These are phyloP conservation scores for Papiliotrema flavescens DNA, from an alignment of 1,284 basidiomycete species.

Conservation along the genomic window DNA sequence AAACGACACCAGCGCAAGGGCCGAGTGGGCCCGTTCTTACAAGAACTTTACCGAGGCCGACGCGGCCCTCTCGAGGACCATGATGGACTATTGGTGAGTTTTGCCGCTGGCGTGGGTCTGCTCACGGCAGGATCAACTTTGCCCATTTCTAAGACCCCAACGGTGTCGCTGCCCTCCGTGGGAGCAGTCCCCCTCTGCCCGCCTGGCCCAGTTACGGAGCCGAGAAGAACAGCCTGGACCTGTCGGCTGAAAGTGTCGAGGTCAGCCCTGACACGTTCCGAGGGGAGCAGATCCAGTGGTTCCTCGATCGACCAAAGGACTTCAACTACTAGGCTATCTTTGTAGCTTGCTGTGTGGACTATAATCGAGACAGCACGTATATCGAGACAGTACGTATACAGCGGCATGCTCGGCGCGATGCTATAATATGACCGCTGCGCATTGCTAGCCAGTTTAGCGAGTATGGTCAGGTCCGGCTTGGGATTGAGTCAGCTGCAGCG, in stretches of 20 bases:
- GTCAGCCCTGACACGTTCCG: constrained; percentile 40
- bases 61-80: constrained; percentile 17
- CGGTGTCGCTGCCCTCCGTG: background rate
- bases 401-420: too few species aligned
- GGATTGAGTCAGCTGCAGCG: too few species aligned
- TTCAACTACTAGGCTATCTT: constrained; percentile 29
- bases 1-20: background rate
- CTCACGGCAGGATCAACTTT: constrained; percentile 40
- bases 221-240: constrained; percentile 28
- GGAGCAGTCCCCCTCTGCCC: constrained; percentile 5
- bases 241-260: constrained; percentile 24
- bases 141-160: constrained; percentile 40
- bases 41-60: constrained; percentile 22
- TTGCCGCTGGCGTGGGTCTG: background rate
- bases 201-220: constrained; percentile 33
- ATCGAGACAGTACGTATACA: too few species aligned
- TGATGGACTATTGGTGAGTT: constrained; percentile 41
- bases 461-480: too few species aligned
- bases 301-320: constrained; percentile 20
- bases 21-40: background rate
- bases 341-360: too few species aligned
- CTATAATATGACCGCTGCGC: too few species aligned
- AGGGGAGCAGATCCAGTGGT: constrained; percentile 29
- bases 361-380: too few species aligned
- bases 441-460: too few species aligned